These are phyloP conservation scores for Udeniomyces megalosporus DNA, from an alignment of 768 basidiomycete genomes.

Conservation along the genomic window DNA sequence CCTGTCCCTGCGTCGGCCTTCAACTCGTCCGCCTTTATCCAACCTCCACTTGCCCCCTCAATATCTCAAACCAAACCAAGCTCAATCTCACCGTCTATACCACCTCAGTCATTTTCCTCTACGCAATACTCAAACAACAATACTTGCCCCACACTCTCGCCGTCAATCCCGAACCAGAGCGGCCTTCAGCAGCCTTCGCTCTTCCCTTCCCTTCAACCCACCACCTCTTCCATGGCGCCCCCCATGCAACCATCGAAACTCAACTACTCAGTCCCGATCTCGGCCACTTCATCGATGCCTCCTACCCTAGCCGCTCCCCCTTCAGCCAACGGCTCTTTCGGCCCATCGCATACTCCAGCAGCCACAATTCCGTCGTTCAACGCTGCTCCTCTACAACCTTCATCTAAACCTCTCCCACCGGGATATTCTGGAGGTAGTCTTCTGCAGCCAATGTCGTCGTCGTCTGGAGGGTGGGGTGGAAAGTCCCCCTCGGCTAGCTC, in stretches of 20 bases:
- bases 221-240: neutral
- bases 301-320: neutral
- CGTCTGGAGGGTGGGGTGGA: neutral
- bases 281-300: slow-evolving; percentile 25
- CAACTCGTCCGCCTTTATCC: neutral
- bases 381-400: neutral
- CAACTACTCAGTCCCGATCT: slow-evolving; percentile 23
- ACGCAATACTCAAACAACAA: neutral
- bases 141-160: neutral
- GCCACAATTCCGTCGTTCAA: too few species aligned
- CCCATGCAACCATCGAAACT: neutral
- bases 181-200: neutral
- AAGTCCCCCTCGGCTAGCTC: neutral
- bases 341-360: too few species aligned
- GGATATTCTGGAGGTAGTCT: neutral
- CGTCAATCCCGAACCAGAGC: neutral
- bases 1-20: slow-evolving; percentile 3
- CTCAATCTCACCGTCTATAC: neutral
- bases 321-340: neutral
- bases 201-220: neutral
- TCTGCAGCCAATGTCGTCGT: neutral
- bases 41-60: neutral
- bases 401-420: neutral
- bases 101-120: neutral
- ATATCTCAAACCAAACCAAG: neutral